Percentiles rank a stretch among this genome's conserved stretches.
These are phyloP conservation scores for Russula vinacea DNA, from an alignment of 768 basidiomycete genomes.

Conservation along the genomic window DNA sequence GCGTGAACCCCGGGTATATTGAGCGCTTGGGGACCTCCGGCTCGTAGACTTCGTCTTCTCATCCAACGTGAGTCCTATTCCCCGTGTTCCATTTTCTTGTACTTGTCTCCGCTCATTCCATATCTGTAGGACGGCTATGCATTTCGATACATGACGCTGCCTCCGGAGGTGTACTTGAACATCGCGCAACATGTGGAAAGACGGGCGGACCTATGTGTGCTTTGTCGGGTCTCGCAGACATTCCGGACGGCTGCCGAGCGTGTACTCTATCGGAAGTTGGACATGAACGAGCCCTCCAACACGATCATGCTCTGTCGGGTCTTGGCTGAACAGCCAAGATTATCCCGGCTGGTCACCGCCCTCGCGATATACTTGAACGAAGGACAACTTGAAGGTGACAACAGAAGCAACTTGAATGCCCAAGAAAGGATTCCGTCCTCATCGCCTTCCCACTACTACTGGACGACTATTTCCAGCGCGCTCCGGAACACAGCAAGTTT, in stretches of 20 bases:
- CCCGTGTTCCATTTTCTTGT: not conserved
- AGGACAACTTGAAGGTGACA: slow-evolving; percentile 24
- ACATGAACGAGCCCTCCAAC: slow-evolving; percentile 42
- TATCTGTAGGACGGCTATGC: slow-evolving; percentile 16
- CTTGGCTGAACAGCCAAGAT: slow-evolving; percentile 45
- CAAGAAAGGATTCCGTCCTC: slow-evolving; percentile 24
- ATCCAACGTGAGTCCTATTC: slow-evolving; percentile 4
- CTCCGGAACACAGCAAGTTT: slow-evolving; percentile 48
- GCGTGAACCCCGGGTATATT: not conserved
- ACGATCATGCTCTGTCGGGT: slow-evolving; percentile 48
- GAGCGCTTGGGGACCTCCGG: not conserved
- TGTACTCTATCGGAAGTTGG: slow-evolving; percentile 58
- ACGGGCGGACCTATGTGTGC: slow-evolving; percentile 52
- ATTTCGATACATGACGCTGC: slow-evolving; percentile 49
- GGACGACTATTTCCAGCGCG: slow-evolving; percentile 49
- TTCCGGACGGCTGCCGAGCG: slow-evolving; percentile 56
- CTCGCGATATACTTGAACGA: slow-evolving; percentile 49
- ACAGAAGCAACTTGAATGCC: slow-evolving; percentile 30
- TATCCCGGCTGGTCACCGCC: slow-evolving; percentile 52
- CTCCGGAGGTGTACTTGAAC: slow-evolving; percentile 56
- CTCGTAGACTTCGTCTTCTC: slow-evolving; percentile 6
- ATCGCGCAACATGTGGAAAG: slow-evolving; percentile 52
- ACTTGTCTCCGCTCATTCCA: not conserved
- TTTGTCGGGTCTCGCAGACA: slow-evolving; percentile 56
- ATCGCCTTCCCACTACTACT: slow-evolving; percentile 45